A percentile compares a stretch with the other conserved stretches of the same genome.
Evolutionary conservation across 352 stramenopile genomes (phyloP).

Genomic region (Peronospora destructor): DNA sequence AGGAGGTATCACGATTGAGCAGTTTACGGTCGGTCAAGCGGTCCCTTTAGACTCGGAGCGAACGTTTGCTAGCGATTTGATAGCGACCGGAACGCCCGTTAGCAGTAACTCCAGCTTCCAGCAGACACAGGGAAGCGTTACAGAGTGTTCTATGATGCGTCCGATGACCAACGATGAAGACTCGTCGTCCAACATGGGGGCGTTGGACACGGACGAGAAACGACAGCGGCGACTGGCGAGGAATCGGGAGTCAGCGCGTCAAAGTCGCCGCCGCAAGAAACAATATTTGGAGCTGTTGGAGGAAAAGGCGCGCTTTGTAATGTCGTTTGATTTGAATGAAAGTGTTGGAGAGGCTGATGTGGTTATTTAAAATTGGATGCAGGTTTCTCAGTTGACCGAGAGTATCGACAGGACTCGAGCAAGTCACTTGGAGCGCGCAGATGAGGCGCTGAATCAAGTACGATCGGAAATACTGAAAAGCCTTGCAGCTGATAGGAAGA

Average conservation of each 20-base stretch:
- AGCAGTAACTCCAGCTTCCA: constrained; percentile 34
- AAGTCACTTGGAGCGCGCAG: constrained; percentile 65
- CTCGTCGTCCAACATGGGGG: constrained; percentile 28
- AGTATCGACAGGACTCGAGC: constrained; percentile 78
- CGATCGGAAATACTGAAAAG: constrained; percentile 68
- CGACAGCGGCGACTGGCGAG: constrained; percentile 65
- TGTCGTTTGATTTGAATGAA: not conserved
- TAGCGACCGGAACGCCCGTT: constrained; percentile 1
- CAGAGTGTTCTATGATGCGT: constrained; percentile 55
- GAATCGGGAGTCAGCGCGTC: constrained; percentile 83
- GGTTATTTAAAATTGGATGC: not conserved
- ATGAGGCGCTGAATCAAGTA: constrained; percentile 70
- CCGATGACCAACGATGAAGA: constrained; percentile 47
- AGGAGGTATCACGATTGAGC: constrained; percentile 6
- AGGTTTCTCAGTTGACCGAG: constrained; percentile 83
- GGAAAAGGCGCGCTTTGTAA: constrained; percentile 48
- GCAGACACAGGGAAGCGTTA: constrained; percentile 42
- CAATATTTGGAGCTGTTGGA: constrained; percentile 85
- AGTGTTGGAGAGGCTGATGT: not conserved
- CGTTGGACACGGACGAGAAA: constrained; percentile 68
- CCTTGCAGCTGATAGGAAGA: constrained; percentile 63
- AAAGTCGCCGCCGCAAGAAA: constrained; percentile 86
- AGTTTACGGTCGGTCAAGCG: constrained; percentile 35
- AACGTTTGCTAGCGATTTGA: constrained; percentile 25
- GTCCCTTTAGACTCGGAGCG: constrained; percentile 23